Evolutionary conservation across 2,329 filamentous ascomycete genomes (phyloP).

Genomic region (Cryoendolithus antarcticus): DNA sequence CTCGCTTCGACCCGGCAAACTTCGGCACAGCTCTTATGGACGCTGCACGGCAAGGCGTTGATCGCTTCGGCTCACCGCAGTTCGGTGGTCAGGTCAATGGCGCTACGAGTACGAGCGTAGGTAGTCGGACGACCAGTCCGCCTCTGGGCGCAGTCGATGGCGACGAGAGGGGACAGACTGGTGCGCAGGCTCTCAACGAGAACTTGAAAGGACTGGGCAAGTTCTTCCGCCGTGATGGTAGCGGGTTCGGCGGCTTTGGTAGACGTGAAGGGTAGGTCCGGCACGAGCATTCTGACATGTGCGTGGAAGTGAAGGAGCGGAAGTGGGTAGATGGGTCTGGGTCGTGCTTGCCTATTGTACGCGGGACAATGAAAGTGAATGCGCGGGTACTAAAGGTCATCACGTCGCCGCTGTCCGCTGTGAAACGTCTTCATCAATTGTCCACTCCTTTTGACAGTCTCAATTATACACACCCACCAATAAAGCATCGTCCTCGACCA

Average conservation of each 20-base stretch:
- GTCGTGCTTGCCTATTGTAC: too few relatives aligned
- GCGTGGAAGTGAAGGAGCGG: too few relatives aligned
- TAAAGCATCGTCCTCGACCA: too few relatives aligned
- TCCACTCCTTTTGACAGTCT: too few relatives aligned
- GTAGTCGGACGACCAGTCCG: constrained; percentile 20
- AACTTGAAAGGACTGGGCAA: constrained; percentile 93
- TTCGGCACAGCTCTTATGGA: constrained; percentile 82
- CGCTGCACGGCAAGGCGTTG: constrained; percentile 72
- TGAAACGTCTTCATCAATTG: too few relatives aligned
- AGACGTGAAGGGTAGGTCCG: constrained; percentile 2
- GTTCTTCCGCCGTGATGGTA: constrained; percentile 84
- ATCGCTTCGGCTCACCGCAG: constrained; percentile 56
- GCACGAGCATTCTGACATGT: too few relatives aligned
- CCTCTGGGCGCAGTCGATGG: constrained; percentile 16
- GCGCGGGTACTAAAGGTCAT: too few relatives aligned
- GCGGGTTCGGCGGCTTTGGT: constrained; percentile 37
- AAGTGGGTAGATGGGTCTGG: too few relatives aligned
- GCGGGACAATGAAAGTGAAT: too few relatives aligned
- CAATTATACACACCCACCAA: too few relatives aligned
- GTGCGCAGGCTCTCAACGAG: constrained; percentile 70
- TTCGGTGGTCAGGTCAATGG: constrained; percentile 21
- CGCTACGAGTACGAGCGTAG: constrained; percentile 17
- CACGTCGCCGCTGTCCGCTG: too few relatives aligned
- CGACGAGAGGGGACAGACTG: constrained; percentile 20
- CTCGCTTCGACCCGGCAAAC: constrained; percentile 62